These are phyloP conservation scores for Suhomyces prunicola DNA, from an alignment of 805 yeast genomes.

Conservation along the genomic window DNA sequence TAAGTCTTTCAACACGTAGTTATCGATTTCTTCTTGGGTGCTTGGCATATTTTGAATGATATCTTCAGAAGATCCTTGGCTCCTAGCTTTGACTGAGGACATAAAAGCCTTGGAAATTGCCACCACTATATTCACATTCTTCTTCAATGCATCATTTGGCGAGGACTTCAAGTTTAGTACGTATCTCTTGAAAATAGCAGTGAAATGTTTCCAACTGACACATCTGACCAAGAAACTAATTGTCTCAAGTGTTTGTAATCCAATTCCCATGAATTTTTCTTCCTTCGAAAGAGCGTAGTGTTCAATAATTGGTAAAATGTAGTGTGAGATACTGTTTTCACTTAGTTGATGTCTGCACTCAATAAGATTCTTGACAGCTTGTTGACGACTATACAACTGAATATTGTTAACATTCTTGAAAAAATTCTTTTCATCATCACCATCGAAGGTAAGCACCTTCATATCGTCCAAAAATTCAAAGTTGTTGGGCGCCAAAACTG, in stretches of 20 bases:
- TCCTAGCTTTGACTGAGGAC: constrained; percentile 25
- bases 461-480: constrained; percentile 58
- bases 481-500: constrained; percentile 47
- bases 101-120: constrained; percentile 51
- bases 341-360: constrained; percentile 46
- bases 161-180: constrained; percentile 40
- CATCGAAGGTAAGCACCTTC: constrained; percentile 52
- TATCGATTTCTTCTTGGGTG: constrained; percentile 23
- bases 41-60: constrained; percentile 26
- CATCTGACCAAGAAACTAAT: constrained; percentile 56
- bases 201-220: constrained; percentile 76
- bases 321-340: constrained; percentile 67
- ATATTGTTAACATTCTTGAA: constrained; percentile 76
- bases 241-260: constrained; percentile 62
- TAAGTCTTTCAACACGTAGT: constrained; percentile 51
- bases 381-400: constrained; percentile 80
- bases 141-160: constrained; percentile 48
- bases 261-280: constrained; percentile 53
- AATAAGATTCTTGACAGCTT: constrained; percentile 69
- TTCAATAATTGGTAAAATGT: constrained; percentile 81
- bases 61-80: constrained; percentile 13
- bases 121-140: constrained; percentile 56
- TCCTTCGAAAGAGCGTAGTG: constrained; percentile 64
- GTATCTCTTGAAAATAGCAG: constrained; percentile 71
- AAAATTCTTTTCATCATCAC: constrained; percentile 79